Evolutionary conservation across 2,329 filamentous ascomycete genomes (phyloP).

Genomic region (Fusarium kyushuense): DNA sequence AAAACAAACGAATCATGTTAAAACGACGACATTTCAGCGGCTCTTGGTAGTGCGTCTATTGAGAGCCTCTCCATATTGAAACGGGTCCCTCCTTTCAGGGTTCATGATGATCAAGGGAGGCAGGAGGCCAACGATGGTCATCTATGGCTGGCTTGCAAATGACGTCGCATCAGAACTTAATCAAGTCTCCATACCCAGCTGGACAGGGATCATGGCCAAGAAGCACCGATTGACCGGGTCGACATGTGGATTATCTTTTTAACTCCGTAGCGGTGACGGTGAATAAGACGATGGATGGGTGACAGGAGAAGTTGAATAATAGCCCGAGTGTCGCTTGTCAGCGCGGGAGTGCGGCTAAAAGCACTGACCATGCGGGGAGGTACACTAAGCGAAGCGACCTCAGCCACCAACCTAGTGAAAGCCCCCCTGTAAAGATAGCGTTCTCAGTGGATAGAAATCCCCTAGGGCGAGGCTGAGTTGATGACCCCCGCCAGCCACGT

Average conservation of each 20-base stretch:
- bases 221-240: slow-evolving; percentile 24
- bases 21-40: neutral
- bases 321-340: slow-evolving; percentile 33
- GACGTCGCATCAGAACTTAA: slow-evolving; percentile 37
- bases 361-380: slow-evolving; percentile 30
- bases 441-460: slow-evolving; percentile 26
- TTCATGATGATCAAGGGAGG: slow-evolving; percentile 10
- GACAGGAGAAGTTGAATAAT: slow-evolving; percentile 4
- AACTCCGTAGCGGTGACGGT: slow-evolving; percentile 18
- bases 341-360: slow-evolving; percentile 40
- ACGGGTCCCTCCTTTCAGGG: slow-evolving; percentile 16
- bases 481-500: slow-evolving; percentile 37
- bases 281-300: slow-evolving; percentile 10
- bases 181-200: slow-evolving; percentile 36
- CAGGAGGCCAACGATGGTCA: slow-evolving; percentile 30
- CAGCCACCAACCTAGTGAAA: slow-evolving; percentile 24
- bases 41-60: slow-evolving; percentile 25
- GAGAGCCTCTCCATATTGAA: neutral
- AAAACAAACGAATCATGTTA: slow-evolving; percentile 24
- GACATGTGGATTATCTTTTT: slow-evolving; percentile 1
- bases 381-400: slow-evolving; percentile 5
- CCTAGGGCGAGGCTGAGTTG: slow-evolving; percentile 41
- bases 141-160: slow-evolving; percentile 2
- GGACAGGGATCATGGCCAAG: slow-evolving; percentile 37
- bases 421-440: slow-evolving; percentile 33